Evolutionary conservation across 495 filamentous ascomycete species (phyloP), one percentile per base, ranked within the genome.

Genomic region (Aspergillus panamensis): DNA sequence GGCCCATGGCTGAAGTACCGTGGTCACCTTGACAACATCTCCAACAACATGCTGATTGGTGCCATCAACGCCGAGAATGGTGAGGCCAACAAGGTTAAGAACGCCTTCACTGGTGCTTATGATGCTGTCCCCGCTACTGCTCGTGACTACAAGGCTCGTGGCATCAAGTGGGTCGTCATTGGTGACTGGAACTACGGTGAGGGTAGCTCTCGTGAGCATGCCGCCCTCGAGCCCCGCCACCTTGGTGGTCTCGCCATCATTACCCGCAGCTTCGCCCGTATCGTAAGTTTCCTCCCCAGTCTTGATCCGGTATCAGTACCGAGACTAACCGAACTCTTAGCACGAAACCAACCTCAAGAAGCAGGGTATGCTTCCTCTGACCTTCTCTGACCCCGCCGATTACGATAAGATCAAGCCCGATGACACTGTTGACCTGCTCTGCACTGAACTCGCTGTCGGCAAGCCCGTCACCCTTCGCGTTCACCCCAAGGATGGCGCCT

Each of bases 281-380:
- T 98, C 71, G 78, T 80, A 68, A 73, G 78, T 78, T 21, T 43
- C 8, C 25, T 42, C 42, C n/a, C 12, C 6, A 31, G 33, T 32
- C n/a, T 37, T 57, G 47, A 49, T 52, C 20, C 25, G 5, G 17
- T 45, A 21, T 25, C 31, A 19, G 53, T 39, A 20, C 39, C 32
- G 13, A 42, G 14, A 14, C 16, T 9, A 45, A 45, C 42, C n/a
- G 5, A 13, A 17, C 17, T 45, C 9, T 13, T 45, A 57, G 79
- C 94, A 98, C 84, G 94, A 98, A 82, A 98, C 94, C 80, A 98
- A 98, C 84, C 78, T 98, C 80, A 98, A 98, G 90, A 98, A 98
- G 87, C 94, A 98, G 84, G 94, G 94, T 80, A 94, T 98, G 91
- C 90, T 98, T 78, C 94, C 94, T 67, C 82, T 98, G 50, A 96